phyloP scores from a whole-genome alignment of 2,329 filamentous ascomycete genomes.

The Penicillium psychrosexuale region DNA sequence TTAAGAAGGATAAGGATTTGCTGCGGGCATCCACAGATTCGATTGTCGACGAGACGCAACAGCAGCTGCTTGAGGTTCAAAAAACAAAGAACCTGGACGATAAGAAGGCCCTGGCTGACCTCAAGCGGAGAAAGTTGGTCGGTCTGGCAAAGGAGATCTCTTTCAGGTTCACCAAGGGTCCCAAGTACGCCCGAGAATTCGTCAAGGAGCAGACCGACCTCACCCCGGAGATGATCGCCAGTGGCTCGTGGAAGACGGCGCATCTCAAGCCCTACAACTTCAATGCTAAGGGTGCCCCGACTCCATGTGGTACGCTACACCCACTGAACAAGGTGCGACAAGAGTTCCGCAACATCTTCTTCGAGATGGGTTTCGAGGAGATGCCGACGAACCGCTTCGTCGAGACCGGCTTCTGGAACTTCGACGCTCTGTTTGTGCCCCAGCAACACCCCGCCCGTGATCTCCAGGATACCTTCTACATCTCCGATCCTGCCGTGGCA shows the following conservation, averaged over 20 bases:
- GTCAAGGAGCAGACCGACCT: slow-evolving; percentile 92
- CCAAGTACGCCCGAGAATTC: slow-evolving; percentile 85
- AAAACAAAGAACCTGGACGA: slow-evolving; percentile 67
- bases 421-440: slow-evolving; percentile 92
- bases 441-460: slow-evolving; percentile 98
- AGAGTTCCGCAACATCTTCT: slow-evolving; percentile 97
- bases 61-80: slow-evolving; percentile 71
- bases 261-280: slow-evolving; percentile 84
- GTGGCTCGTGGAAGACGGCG: slow-evolving; percentile 86
- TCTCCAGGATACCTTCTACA: slow-evolving; percentile 97
- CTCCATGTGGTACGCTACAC: slow-evolving; percentile 50
- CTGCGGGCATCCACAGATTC: slow-evolving; percentile 60
- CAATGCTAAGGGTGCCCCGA: slow-evolving; percentile 60
- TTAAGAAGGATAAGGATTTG: slow-evolving; percentile 61
- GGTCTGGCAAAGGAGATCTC: slow-evolving; percentile 77
- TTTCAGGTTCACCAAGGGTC: slow-evolving; percentile 80
- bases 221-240: slow-evolving; percentile 84
- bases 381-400: slow-evolving; percentile 95
- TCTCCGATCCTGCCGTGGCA: slow-evolving; percentile 78
- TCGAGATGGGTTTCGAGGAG: slow-evolving; percentile 97
- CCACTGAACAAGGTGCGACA: slow-evolving; percentile 86
- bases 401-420: slow-evolving; percentile 99
- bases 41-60: slow-evolving; percentile 74
- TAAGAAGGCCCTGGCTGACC: slow-evolving; percentile 70
- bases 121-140: slow-evolving; percentile 90